phyloP scores from a whole-genome alignment of 225 moss, liverwort and hornwort genomes.

The Sphagnum contortum region DNA sequence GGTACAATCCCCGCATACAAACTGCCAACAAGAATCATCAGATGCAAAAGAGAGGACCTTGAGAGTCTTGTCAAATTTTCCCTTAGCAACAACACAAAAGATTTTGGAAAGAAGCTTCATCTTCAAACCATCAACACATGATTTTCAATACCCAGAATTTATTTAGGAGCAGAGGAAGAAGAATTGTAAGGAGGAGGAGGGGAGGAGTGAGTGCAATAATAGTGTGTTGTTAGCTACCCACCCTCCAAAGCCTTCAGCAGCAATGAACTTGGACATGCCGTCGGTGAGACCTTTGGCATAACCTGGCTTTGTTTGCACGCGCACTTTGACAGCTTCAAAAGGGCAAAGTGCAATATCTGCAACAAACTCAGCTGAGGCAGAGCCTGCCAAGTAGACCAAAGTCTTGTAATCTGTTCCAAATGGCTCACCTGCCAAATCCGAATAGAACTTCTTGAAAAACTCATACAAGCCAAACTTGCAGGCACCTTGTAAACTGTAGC shows the following conservation, averaged over 20 bases:
- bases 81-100: too few species aligned
- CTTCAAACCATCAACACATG: too few species aligned
- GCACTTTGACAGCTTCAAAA: constrained; percentile 89
- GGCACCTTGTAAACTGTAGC: constrained; percentile 49
- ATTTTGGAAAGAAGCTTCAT: too few species aligned
- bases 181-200: neutral
- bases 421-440: constrained; percentile 54
- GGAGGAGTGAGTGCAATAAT: too few species aligned
- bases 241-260: constrained; percentile 55
- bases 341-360: constrained; percentile 81
- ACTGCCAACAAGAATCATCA: constrained; percentile 13
- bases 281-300: constrained; percentile 66
- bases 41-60: too few species aligned
- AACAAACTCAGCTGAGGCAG: constrained; percentile 76
- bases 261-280: constrained; percentile 66
- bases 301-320: constrained; percentile 73
- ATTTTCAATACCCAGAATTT: too few species aligned
- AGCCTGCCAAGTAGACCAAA: constrained; percentile 58
- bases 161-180: too few species aligned
- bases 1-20: constrained; percentile 76
- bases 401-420: constrained; percentile 62
- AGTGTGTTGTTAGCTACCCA: constrained; percentile 2
- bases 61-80: too few species aligned
- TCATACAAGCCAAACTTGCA: constrained; percentile 62
- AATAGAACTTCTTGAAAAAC: constrained; percentile 42